Conservation (phyloP, 2,329 filamentous ascomycete genomes). For the Ophiocordyceps camponoti-floridani region DNA sequence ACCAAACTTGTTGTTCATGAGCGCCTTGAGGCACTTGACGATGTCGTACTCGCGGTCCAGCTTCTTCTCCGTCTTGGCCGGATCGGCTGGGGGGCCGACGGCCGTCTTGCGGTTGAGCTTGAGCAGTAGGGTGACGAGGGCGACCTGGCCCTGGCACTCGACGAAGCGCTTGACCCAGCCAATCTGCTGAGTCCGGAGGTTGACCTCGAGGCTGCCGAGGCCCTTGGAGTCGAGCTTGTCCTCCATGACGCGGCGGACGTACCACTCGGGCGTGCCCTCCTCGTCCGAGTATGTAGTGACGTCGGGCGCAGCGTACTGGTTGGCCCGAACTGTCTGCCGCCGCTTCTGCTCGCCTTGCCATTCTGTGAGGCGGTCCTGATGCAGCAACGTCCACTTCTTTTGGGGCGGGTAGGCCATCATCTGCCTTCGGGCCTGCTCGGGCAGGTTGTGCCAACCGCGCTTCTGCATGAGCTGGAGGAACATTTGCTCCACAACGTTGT, state of each 20-base stretch:
- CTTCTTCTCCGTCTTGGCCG: conserved; percentile 50
- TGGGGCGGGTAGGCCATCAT: conserved; percentile 89
- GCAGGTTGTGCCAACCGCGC: conserved; percentile 90
- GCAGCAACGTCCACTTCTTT: conserved; percentile 95
- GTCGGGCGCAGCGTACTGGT: conserved; percentile 50
- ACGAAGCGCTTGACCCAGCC: conserved; percentile 95
- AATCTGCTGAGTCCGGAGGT: conserved; percentile 87
- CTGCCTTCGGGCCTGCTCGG: conserved; percentile 82
- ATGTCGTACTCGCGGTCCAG: conserved; percentile 92
- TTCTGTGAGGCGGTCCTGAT: conserved; percentile 86
- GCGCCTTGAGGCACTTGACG: conserved; percentile 86
- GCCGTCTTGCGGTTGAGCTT: conserved; percentile 85
- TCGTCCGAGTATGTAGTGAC: conserved; percentile 71
- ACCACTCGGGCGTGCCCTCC: conserved; percentile 95
- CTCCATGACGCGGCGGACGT: conserved; percentile 91
- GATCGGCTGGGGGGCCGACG: conserved; percentile 48
- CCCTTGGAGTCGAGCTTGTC: conserved; percentile 85
- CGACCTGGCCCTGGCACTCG: conserved; percentile 92
- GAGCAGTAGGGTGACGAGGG: conserved; percentile 78
- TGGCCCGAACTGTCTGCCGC: conserved; percentile 53
- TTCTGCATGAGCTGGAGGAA: conserved; percentile 94
- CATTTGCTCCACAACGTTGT: conserved; percentile 73
- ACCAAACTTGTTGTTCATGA: conserved; percentile 99
- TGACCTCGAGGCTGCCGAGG: conserved; percentile 83
- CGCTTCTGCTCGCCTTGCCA: conserved; percentile 90